phyloP scores from a whole-genome alignment of 2,329 filamentous ascomycete species.

The Colletotrichum higginsianum region DNA sequence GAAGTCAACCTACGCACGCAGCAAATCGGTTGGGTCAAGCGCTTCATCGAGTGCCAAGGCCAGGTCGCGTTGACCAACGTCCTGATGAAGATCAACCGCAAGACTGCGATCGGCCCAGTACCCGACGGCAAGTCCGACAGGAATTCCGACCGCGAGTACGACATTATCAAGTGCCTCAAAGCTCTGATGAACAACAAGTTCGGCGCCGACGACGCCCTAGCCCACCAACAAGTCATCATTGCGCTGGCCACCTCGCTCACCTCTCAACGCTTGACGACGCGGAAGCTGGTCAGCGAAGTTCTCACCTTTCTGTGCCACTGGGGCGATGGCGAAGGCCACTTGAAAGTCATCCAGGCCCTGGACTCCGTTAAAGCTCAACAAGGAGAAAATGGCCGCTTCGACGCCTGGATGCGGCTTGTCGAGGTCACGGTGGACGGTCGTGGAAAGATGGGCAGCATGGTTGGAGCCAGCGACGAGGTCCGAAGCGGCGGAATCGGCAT shows the following conservation, averaged over 20 bases:
- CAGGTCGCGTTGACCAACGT: constrained; percentile 96
- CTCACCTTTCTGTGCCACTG: constrained; percentile 97
- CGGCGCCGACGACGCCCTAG: constrained; percentile 93
- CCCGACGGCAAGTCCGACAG: constrained; percentile 76
- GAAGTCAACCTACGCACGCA: constrained; percentile 96
- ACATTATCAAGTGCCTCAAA: constrained; percentile 98
- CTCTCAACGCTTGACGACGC: constrained; percentile 89
- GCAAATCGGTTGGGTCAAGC: constrained; percentile 97
- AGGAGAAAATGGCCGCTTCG: constrained; percentile 94
- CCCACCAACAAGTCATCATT: constrained; percentile 90
- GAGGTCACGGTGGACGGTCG: constrained; percentile 97
- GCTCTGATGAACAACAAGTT: constrained; percentile 99
- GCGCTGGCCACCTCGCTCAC: constrained; percentile 89
- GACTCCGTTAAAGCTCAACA: constrained; percentile 91
- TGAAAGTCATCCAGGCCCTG: constrained; percentile 93
- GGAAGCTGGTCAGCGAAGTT: constrained; percentile 96
- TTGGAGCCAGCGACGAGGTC: constrained; percentile 96
- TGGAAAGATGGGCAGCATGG: constrained; percentile 98
- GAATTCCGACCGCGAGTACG: constrained; percentile 92
- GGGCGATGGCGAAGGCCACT: constrained; percentile 88
- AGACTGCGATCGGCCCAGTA: constrained; percentile 79
- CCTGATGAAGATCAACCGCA: constrained; percentile 92
- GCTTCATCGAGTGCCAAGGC: constrained; percentile 97
- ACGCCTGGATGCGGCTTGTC: constrained; percentile 98
- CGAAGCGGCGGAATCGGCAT: constrained; percentile 97